These are phyloP conservation scores for Fusarium metavorans DNA, from an alignment of 2,329 filamentous ascomycete species.

Conservation along the genomic window DNA sequence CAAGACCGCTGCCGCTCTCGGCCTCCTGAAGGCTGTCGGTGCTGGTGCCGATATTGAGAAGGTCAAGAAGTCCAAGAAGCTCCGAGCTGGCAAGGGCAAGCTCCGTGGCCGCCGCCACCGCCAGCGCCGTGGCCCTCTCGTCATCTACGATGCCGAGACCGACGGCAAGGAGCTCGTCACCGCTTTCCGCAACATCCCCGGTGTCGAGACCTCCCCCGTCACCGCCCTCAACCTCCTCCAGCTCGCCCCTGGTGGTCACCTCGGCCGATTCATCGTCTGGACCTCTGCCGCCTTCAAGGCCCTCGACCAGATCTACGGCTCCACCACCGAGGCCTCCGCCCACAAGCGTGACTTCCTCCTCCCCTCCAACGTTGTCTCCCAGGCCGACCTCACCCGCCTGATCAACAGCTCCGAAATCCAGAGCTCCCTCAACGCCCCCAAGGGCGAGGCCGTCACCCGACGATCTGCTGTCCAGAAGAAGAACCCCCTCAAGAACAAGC, in stretches of 20 bases:
- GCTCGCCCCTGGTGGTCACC: constrained; percentile 98
- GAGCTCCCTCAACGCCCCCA: constrained; percentile 91
- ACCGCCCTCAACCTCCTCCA: constrained; percentile 98
- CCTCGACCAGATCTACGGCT: constrained; percentile 96
- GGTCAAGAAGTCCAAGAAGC: constrained; percentile 96
- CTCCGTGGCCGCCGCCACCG: constrained; percentile 94
- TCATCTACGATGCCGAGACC: constrained; percentile 95
- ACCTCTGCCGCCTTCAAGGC: constrained; percentile 96
- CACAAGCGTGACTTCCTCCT: constrained; percentile 99
- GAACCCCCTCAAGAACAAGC: constrained; percentile 99
- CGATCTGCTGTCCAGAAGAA: constrained; percentile 96
- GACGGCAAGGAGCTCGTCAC: constrained; percentile 94
- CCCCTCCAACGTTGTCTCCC: constrained; percentile 89
- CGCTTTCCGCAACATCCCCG: constrained; percentile 98
- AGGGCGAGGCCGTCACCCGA: constrained; percentile 91
- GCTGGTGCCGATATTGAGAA: constrained; percentile 92
- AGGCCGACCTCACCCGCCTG: constrained; percentile 95
- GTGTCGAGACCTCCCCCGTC: constrained; percentile 96
- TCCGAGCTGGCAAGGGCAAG: constrained; percentile 99
- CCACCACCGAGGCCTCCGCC: constrained; percentile 86
- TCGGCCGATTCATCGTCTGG: constrained; percentile 99
- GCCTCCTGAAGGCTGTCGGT: constrained; percentile 90
- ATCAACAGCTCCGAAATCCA: constrained; percentile 99
- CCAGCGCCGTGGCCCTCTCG: constrained; percentile 96
- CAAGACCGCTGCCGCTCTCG: constrained; percentile 90